Evolutionary conservation across 495 filamentous ascomycete species (phyloP), one percentile per base, ranked within the genome.

Genomic region (Bathelium albidoporum): DNA sequence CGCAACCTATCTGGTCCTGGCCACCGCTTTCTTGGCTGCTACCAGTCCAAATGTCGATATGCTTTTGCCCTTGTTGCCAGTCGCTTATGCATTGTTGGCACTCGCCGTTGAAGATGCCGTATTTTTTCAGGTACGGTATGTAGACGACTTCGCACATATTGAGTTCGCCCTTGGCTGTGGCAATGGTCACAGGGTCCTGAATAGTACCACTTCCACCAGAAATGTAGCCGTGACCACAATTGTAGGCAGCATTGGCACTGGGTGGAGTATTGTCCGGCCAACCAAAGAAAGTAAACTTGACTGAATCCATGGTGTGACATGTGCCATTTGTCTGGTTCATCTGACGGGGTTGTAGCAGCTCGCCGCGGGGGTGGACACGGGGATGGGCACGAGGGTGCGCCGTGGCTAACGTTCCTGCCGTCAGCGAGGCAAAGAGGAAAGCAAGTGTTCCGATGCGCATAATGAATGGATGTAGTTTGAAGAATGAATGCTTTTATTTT

Each of bases 111-210:
- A 67, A 68, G 1, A 74, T 69, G 18, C 77, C 71, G 62, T 80
- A 80, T 64, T 80, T 81, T 34, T 71, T 72, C 55, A 79, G 60
- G 34, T 75, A 75, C 0, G 76, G 77, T 2, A 71, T 60, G 58
- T 81, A 82, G 66, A 82, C 69, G 55, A 79, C 70, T 52, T 80
- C 79, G 67, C 79, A 82, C 32, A 68, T 45, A 1, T 69, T 66
- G 61, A 75, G 77, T 34, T 78, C 77, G 45, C 74, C 73, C 0
- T 66, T 60, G 18, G 75, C 75, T 11, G 74, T 74, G 24, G 79
- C 79, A 39, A 80, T 77, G 11, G 79, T 80, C 31, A 82, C 45
- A 9, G 79, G 79, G 65, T 82, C 73, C 39, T 63, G 63, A 63
- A 73, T 79, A 1, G 77, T 78, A 28, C 79, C 79, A 9, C 70